These are phyloP conservation scores for Ceriops zippeliana DNA, from an alignment of 345 rosid species.

Conservation along the genomic window DNA sequence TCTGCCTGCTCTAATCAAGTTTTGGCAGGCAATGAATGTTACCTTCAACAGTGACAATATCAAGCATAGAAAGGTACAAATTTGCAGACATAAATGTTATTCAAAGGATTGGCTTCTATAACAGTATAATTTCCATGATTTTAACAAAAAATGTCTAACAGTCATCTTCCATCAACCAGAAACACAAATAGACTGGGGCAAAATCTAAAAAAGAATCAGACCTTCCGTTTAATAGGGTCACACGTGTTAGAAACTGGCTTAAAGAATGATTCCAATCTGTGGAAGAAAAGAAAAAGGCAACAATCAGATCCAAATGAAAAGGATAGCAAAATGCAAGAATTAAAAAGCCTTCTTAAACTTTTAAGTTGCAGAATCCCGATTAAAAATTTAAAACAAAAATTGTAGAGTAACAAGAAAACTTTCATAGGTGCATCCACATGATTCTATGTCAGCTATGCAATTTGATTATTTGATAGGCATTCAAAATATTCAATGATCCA, in stretches of 20 bases:
- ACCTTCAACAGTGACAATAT: too few species aligned
- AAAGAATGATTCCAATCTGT: slow-evolving; percentile 73
- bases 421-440: not conserved
- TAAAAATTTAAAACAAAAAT: not conserved
- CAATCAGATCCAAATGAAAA: slow-evolving; percentile 7
- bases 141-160: too few species aligned
- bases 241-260: slow-evolving; percentile 64
- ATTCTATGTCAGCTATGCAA: too few species aligned
- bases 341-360: not conserved
- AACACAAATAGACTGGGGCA: slow-evolving; percentile 2
- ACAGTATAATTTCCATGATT: too few species aligned
- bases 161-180: not conserved
- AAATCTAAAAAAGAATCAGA: slow-evolving; percentile 24
- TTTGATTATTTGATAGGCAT: too few species aligned
- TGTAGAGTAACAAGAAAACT: not conserved
- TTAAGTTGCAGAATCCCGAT: not conserved
- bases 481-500: too few species aligned
- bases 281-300: slow-evolving; percentile 6
- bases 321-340: not conserved
- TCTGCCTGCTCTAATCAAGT: too few species aligned
- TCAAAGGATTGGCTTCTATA: too few species aligned
- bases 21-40: too few species aligned
- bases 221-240: slow-evolving; percentile 66
- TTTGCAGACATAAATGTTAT: too few species aligned
- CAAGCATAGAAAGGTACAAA: too few species aligned